phyloP scores from a whole-genome alignment of 768 basidiomycete genomes.

The Leccinellum luteum region DNA sequence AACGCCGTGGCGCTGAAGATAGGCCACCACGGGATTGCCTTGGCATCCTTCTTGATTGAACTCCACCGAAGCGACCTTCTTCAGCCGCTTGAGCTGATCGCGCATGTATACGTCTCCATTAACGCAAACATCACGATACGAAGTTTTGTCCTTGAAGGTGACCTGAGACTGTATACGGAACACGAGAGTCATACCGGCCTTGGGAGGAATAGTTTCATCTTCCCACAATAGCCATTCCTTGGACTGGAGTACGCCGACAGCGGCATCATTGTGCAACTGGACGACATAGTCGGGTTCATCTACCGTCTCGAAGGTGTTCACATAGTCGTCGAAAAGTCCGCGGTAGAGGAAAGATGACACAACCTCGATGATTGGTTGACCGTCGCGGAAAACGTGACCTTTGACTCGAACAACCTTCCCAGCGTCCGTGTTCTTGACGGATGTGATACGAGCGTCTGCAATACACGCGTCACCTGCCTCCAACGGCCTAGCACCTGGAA shows the following conservation, averaged over 20 bases:
- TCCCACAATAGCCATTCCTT: conserved; percentile 99
- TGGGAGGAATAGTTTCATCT: conserved; percentile 72
- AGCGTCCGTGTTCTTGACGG: conserved; percentile 84
- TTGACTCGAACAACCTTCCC: conserved; percentile 94
- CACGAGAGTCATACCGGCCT: conserved; percentile 77
- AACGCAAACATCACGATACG: conserved; percentile 78
- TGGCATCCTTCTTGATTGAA: conserved; percentile 84
- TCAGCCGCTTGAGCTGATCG: conserved; percentile 82
- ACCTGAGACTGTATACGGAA: conserved; percentile 89
- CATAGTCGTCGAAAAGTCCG: conserved; percentile 88
- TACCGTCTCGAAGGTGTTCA: conserved; percentile 92
- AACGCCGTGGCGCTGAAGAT: conserved; percentile 87
- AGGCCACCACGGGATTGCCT: conserved; percentile 92
- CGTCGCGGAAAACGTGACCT: conserved; percentile 75
- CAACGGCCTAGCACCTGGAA: conserved; percentile 74
- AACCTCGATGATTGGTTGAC: conserved; percentile 86
- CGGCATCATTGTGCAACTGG: conserved; percentile 68
- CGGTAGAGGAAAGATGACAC: conserved; percentile 96
- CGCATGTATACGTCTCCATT: conserved; percentile 84
- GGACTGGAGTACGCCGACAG: conserved; percentile 85
- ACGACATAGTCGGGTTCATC: conserved; percentile 90
- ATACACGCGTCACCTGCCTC: conserved; percentile 87
- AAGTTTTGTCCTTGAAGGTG: conserved; percentile 87
- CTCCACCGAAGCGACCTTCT: conserved; percentile 86
- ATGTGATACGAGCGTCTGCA: conserved; percentile 83